Evolutionary conservation across 169 alveolate species (phyloP).

Genomic region (Theileria annulata): DNA sequence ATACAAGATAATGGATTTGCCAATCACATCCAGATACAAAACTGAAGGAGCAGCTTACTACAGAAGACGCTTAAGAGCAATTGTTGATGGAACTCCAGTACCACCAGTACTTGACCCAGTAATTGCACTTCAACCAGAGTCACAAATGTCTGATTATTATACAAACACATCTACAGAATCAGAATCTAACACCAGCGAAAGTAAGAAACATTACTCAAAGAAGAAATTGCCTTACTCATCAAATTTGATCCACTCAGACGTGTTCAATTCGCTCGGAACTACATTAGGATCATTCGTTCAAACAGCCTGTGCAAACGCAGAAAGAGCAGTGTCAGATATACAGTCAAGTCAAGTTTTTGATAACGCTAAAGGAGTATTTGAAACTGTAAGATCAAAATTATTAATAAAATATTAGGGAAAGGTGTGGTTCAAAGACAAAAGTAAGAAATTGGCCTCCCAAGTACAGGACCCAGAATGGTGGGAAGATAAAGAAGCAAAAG

Average conservation of each 20-base stretch:
- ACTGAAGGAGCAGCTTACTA: conserved; percentile 80
- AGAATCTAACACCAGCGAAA: neutral
- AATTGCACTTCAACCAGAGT: conserved; percentile 49
- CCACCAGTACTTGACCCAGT: conserved; percentile 57
- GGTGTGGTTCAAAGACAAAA: conserved; percentile 49
- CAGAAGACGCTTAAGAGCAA: conserved; percentile 59
- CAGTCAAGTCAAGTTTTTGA: conserved; percentile 45
- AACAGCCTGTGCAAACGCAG: conserved; percentile 53
- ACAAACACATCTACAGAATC: conserved; percentile 2
- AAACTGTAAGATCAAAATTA: conserved; percentile 14
- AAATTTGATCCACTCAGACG: conserved; percentile 29
- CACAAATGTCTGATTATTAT: conserved; percentile 22
- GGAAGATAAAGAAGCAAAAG: conserved; percentile 54
- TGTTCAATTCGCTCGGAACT: conserved; percentile 36
- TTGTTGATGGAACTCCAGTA: conserved; percentile 55
- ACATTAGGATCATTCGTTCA: conserved; percentile 50
- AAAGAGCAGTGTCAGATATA: conserved; percentile 45
- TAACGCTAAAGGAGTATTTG: conserved; percentile 60
- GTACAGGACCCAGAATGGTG: conserved; percentile 69
- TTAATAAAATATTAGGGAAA: conserved; percentile 17
- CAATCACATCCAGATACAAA: conserved; percentile 70
- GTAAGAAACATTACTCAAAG: neutral
- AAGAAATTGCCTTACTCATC: conserved; percentile 18
- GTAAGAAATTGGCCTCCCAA: conserved; percentile 49
- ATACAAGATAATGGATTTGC: conserved; percentile 69